Evolutionary conservation across 2,329 filamentous ascomycete species (phyloP).

Genomic region (Scedosporium apiospermum): DNA sequence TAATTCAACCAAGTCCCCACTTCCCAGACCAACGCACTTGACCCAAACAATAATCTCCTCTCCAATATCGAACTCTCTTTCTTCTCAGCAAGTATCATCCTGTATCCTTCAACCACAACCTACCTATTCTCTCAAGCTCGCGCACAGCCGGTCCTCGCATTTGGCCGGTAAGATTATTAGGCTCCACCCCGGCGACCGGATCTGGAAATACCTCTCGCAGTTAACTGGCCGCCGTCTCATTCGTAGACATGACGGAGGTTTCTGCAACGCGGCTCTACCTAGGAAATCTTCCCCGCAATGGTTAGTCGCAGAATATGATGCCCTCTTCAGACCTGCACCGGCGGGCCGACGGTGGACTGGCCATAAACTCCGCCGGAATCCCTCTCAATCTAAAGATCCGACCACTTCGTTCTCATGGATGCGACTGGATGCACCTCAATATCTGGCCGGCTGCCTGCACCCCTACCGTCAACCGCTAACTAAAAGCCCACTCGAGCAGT

Average conservation of each 20-base stretch:
- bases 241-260: slow-evolving; percentile 67
- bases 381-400: slow-evolving; percentile 4
- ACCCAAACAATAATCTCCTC: no score
- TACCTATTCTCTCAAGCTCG: no score
- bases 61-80: no score
- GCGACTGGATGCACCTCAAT: neutral
- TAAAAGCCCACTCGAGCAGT: slow-evolving; percentile 41
- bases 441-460: neutral
- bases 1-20: no score
- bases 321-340: neutral
- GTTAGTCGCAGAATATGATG: slow-evolving; percentile 43
- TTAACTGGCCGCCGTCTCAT: neutral
- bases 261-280: slow-evolving; percentile 93
- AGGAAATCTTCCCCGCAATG: slow-evolving; percentile 93
- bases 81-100: no score
- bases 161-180: neutral
- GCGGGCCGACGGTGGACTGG: neutral
- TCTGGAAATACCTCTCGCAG: neutral
- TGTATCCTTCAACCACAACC: no score
- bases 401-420: slow-evolving; percentile 2
- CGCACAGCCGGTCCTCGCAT: neutral
- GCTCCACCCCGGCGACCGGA: neutral
- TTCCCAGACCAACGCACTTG: no score
- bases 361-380: neutral
- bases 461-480: neutral